These are phyloP conservation scores for Hyaloscypha finlandica DNA, from an alignment of 495 filamentous ascomycete species.

Conservation along the genomic window DNA sequence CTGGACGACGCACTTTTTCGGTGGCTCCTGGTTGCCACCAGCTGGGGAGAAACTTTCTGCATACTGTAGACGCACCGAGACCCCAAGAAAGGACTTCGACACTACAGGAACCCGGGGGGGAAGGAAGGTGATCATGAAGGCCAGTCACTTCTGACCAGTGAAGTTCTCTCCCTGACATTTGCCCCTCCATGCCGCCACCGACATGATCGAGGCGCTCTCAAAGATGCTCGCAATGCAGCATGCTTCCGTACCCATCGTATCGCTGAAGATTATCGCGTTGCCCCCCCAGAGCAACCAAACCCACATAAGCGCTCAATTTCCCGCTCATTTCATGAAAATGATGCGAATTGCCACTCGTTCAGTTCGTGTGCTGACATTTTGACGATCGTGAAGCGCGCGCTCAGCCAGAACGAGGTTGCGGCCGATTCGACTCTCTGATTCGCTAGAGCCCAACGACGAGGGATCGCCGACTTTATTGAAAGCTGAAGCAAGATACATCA, in stretches of 20 bases:
- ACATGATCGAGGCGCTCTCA: neutral
- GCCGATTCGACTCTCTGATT: constrained; percentile 1
- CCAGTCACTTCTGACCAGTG: neutral
- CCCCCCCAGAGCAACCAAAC: neutral
- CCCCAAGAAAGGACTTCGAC: neutral
- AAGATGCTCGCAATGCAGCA: neutral
- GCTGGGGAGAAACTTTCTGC: neutral
- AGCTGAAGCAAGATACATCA: constrained; percentile 5
- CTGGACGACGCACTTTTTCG: neutral
- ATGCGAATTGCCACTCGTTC: neutral
- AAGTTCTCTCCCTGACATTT: neutral
- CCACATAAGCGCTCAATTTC: constrained; percentile 1
- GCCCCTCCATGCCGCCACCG: neutral
- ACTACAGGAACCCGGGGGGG: neutral
- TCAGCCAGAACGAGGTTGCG: neutral
- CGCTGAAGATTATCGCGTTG: neutral
- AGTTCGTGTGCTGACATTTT: neutral
- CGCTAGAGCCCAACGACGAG: neutral
- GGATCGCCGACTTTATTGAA: neutral
- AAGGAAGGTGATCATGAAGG: neutral
- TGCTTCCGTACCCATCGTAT: neutral
- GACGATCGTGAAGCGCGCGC: constrained; percentile 1
- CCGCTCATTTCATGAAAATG: neutral
- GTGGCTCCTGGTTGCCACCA: neutral
- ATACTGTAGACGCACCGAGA: neutral